Percentiles rank a stretch among this genome's conserved stretches.
These are phyloP conservation scores for Alternaria solani DNA, from an alignment of 2,329 filamentous ascomycete genomes.

Conservation along the genomic window DNA sequence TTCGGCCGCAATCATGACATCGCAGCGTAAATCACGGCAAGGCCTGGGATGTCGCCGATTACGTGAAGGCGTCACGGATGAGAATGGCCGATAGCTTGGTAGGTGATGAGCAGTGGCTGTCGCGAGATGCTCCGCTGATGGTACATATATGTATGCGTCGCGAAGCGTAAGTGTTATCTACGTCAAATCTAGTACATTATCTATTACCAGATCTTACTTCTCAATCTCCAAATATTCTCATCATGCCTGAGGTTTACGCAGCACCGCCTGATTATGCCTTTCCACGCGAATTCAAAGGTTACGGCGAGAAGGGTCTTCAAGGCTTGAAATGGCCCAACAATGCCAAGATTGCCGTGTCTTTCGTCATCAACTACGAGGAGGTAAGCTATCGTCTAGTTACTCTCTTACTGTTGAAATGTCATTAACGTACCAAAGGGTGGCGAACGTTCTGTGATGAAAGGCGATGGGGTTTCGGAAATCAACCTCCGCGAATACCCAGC, in stretches of 20 bases:
- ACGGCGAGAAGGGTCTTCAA: conserved; percentile 52
- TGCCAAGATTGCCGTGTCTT: conserved; percentile 50
- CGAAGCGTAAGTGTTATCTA: neutral
- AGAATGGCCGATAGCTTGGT: conserved; percentile 1
- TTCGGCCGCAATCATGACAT: neutral
- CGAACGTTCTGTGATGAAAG: conserved; percentile 42
- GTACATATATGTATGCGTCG: neutral
- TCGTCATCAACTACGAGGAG: conserved; percentile 40
- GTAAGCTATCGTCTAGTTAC: neutral
- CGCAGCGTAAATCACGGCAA: conserved; percentile 8
- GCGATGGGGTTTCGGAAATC: conserved; percentile 44
- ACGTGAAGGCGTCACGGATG: conserved; percentile 7
- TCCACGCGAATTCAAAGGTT: conserved; percentile 54
- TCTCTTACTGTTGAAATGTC: neutral
- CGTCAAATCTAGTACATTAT: neutral
- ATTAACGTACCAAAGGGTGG: conserved; percentile 36
- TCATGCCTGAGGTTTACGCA: conserved; percentile 38
- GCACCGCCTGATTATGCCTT: conserved; percentile 39
- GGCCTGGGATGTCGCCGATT: neutral
- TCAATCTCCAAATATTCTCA: neutral
- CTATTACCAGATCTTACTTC: neutral
- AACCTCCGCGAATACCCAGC: conserved; percentile 50
- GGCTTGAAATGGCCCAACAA: conserved; percentile 47
- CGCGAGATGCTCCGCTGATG: neutral
- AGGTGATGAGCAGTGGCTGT: neutral